Percentiles rank a stretch among this genome's conserved stretches.
These are phyloP conservation scores for Plasmodium malariae DNA, from an alignment of 169 alveolate genomes.

Conservation along the genomic window DNA sequence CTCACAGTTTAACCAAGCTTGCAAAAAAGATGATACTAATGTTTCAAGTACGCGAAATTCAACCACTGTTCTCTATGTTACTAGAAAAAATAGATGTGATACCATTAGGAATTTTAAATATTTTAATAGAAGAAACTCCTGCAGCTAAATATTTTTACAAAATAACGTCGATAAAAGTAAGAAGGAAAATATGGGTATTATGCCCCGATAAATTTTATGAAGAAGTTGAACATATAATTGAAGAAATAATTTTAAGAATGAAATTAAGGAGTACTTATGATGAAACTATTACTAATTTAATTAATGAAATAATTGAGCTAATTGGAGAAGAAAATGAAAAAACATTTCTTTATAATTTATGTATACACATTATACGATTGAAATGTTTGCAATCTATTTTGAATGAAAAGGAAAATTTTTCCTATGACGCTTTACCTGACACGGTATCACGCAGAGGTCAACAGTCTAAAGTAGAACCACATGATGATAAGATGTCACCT, in stretches of 20 bases:
- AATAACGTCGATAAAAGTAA: conserved; percentile 73
- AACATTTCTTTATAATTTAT: conserved; percentile 53
- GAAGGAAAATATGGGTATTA: conserved; percentile 69
- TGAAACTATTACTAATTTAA: conserved; percentile 2
- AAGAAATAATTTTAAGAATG: conserved; percentile 66
- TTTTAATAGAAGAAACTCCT: conserved; percentile 81
- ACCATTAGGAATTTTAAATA: conserved; percentile 79
- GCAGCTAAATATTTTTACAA: conserved; percentile 83
- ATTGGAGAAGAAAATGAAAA: conserved; percentile 66
- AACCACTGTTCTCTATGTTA: conserved; percentile 80
- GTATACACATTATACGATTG: conserved; percentile 63
- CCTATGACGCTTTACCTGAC: not conserved
- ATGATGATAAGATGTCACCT: not conserved
- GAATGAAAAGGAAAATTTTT: conserved; percentile 31
- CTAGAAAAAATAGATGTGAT: conserved; percentile 80
- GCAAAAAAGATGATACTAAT: conserved; percentile 84
- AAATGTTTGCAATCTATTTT: conserved; percentile 45
- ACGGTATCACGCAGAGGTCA: not conserved
- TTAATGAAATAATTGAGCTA: conserved; percentile 36
- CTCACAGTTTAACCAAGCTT: conserved; percentile 50
- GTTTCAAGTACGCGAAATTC: conserved; percentile 87
- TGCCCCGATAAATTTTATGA: conserved; percentile 55
- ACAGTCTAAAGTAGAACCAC: not conserved
- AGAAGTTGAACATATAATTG: conserved; percentile 61
- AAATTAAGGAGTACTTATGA: conserved; percentile 47